These are phyloP conservation scores for Teunomyces lycoperdinae DNA, from an alignment of 805 yeast genomes.

Conservation along the genomic window DNA sequence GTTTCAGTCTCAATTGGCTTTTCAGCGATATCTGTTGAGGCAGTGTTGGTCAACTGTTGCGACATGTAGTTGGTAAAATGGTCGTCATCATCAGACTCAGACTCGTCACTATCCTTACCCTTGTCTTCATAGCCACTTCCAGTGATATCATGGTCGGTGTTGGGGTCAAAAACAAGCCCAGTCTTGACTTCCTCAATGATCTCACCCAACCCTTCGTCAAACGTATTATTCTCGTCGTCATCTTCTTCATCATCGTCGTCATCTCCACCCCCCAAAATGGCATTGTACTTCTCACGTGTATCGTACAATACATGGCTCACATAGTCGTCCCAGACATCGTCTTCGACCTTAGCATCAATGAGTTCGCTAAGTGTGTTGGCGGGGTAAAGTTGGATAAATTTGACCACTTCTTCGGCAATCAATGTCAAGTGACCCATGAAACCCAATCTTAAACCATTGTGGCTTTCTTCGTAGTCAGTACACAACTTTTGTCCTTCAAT, in stretches of 20 bases:
- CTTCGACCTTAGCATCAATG: constrained; percentile 38
- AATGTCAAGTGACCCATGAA: constrained; percentile 32
- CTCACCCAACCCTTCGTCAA: constrained; percentile 38
- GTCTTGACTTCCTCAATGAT: constrained; percentile 35
- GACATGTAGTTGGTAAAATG: constrained; percentile 74
- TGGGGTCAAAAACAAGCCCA: constrained; percentile 29
- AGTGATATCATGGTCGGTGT: constrained; percentile 26
- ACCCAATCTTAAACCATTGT: constrained; percentile 26
- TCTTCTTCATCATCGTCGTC: constrained; percentile 43
- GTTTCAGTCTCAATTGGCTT: constrained; percentile 36
- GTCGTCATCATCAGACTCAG: constrained; percentile 45
- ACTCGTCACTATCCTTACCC: constrained; percentile 33
- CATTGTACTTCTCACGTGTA: constrained; percentile 90
- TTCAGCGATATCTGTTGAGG: constrained; percentile 41
- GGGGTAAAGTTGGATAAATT: constrained; percentile 32
- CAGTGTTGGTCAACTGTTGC: constrained; percentile 62
- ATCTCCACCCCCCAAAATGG: constrained; percentile 82
- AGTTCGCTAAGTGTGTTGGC: constrained; percentile 33
- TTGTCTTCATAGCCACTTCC: constrained; percentile 30
- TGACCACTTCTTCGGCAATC: constrained; percentile 31
- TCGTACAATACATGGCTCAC: constrained; percentile 80
- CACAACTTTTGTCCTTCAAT: constrained; percentile 45
- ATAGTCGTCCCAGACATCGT: constrained; percentile 71
- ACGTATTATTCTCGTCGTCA: constrained; percentile 22
- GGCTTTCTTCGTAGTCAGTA: constrained; percentile 22